phyloP scores from a whole-genome alignment of 768 basidiomycete species.

The Mycena galericulata region DNA sequence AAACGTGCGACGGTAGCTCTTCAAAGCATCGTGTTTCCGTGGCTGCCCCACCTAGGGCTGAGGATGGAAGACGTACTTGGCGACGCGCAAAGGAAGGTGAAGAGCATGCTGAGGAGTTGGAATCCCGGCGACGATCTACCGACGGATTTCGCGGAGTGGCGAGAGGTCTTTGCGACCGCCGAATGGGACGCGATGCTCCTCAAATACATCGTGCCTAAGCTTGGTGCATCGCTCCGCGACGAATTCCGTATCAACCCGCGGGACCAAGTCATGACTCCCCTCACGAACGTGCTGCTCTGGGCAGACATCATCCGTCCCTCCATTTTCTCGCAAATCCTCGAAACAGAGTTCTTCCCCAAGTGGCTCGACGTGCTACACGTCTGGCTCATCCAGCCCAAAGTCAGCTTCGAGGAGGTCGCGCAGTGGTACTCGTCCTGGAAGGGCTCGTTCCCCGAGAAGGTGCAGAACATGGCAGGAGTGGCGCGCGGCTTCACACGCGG shows the following conservation, averaged over 20 bases:
- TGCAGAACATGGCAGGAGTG: conserved; percentile 76
- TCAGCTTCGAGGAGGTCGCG: conserved; percentile 92
- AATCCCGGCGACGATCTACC: conserved; percentile 77
- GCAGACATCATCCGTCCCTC: conserved; percentile 75
- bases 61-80: conserved; percentile 87
- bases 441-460: conserved; percentile 72
- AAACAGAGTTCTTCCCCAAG: conserved; percentile 95
- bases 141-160: conserved; percentile 83
- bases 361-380: conserved; percentile 93
- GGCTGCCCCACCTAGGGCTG: conserved; percentile 90
- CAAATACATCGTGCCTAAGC: conserved; percentile 92
- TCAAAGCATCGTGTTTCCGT: conserved; percentile 91
- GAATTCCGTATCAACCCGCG: conserved; percentile 94
- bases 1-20: conserved; percentile 70
- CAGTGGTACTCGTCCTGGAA: conserved; percentile 97
- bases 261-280: conserved; percentile 86
- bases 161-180: conserved; percentile 80
- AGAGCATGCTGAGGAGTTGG: conserved; percentile 84
- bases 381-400: conserved; percentile 92
- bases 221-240: conserved; percentile 83
- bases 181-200: conserved; percentile 96
- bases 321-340: conserved; percentile 86
- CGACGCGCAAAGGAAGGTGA: conserved; percentile 89
- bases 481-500: conserved; percentile 88
- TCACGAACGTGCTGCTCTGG: conserved; percentile 86